These are phyloP conservation scores for Chlorophyllum brunneum DNA, from an alignment of 768 basidiomycete genomes.

Conservation along the genomic window DNA sequence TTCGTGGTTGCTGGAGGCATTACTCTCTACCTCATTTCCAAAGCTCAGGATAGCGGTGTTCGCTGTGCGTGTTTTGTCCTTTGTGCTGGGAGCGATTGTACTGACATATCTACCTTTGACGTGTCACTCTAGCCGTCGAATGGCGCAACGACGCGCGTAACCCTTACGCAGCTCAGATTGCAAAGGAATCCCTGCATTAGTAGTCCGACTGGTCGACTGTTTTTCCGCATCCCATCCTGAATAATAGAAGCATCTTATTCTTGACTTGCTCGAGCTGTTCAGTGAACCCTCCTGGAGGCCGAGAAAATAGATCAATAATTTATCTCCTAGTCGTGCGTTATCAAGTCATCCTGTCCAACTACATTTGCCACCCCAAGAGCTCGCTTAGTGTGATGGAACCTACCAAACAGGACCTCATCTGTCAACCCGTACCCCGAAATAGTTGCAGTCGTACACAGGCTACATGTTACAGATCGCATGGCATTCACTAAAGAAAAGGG, in stretches of 20 bases:
- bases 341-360: too few relatives aligned
- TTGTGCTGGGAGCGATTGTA: too few relatives aligned
- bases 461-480: background rate
- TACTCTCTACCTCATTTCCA: conserved; percentile 63
- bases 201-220: conserved; percentile 13
- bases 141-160: conserved; percentile 78
- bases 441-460: background rate
- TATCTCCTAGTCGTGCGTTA: too few relatives aligned
- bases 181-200: conserved; percentile 54
- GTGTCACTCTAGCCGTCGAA: conserved; percentile 43
- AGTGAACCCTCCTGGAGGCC: background rate
- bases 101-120: conserved; percentile 12
- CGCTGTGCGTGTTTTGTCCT: conserved; percentile 53
- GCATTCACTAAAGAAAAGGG: background rate
- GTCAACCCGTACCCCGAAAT: background rate
- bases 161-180: conserved; percentile 77
- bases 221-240: background rate
- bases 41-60: conserved; percentile 65
- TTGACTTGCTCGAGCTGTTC: background rate
- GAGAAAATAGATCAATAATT: too few relatives aligned
- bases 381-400: too few relatives aligned
- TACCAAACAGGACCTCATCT: too few relatives aligned
- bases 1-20: conserved; percentile 66
- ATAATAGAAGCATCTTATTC: conserved; percentile 1
- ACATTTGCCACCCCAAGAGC: too few relatives aligned